Conservation (phyloP, 140 eudicot species). For the Erigeron philadelphicus region DNA sequence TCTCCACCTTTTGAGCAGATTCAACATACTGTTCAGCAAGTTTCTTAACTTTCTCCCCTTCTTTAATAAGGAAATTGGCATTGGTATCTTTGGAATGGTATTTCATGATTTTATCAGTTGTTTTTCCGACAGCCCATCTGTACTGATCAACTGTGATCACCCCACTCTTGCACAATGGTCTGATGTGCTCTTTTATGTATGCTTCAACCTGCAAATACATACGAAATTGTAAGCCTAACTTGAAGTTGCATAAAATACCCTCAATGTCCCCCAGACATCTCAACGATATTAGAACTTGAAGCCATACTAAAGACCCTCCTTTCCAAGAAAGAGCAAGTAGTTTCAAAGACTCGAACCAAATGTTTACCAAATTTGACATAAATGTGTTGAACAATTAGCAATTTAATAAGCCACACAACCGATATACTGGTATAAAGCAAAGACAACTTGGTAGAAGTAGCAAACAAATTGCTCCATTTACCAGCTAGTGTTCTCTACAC, state of each 20-base stretch:
- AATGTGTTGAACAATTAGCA: too few species aligned
- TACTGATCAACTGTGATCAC: conserved; percentile 91
- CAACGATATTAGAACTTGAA: background rate
- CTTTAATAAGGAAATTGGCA: conserved; percentile 91
- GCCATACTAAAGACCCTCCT: background rate
- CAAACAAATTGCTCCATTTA: background rate
- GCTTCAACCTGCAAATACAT: conserved; percentile 71
- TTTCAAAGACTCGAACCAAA: background rate
- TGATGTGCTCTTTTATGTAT: conserved; percentile 86
- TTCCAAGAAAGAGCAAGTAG: background rate
- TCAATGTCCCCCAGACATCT: background rate
- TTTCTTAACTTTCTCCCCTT: conserved; percentile 94
- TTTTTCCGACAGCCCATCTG: conserved; percentile 83
- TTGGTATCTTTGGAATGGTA: conserved; percentile 74
- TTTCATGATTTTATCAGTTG: conserved; percentile 89
- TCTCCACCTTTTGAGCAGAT: conserved; percentile 59
- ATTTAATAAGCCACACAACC: too few species aligned
- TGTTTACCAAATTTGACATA: background rate
- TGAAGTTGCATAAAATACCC: background rate
- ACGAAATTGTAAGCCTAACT: conserved; percentile 11
- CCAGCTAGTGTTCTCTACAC: background rate
- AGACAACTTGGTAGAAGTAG: background rate
- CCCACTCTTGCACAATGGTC: conserved; percentile 97
- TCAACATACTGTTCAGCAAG: conserved; percentile 94
- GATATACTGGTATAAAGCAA: background rate